Conservation (phyloP, 352 stramenopile species). For the Halophytophthora polymorphica region DNA sequence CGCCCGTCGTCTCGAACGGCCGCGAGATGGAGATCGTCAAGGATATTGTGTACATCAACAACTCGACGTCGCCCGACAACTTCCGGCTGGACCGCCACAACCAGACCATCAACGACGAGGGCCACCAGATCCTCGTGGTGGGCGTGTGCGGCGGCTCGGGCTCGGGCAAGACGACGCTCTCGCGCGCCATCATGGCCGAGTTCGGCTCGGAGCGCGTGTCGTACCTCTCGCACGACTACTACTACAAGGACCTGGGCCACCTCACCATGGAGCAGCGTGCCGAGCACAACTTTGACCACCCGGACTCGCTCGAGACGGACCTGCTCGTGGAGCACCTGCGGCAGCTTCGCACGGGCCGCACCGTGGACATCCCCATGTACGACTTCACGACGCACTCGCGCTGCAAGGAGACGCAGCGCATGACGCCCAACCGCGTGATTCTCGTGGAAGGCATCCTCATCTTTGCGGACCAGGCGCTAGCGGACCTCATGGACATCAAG, state of each 20-base stretch:
- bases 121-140: constrained; percentile 84
- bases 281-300: constrained; percentile 97
- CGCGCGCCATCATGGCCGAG: constrained; percentile 84
- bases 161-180: constrained; percentile 91
- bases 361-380: constrained; percentile 92
- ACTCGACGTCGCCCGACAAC: constrained; percentile 39
- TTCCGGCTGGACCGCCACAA: constrained; percentile 44
- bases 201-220: constrained; percentile 89
- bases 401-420: constrained; percentile 62
- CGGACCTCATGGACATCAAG: constrained; percentile 95
- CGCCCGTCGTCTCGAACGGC: constrained; percentile 40
- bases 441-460: constrained; percentile 97
- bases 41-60: constrained; percentile 85
- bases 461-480: constrained; percentile 89
- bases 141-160: constrained; percentile 91
- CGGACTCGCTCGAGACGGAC: constrained; percentile 94
- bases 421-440: constrained; percentile 91
- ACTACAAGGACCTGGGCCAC: constrained; percentile 94
- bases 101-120: constrained; percentile 42
- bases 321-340: constrained; percentile 91
- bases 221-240: constrained; percentile 96
- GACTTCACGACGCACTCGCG: constrained; percentile 94
- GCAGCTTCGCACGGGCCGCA: constrained; percentile 81
- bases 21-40: constrained; percentile 79
- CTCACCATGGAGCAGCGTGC: constrained; percentile 85